phyloP scores from a whole-genome alignment of 2,329 filamentous ascomycete species.

The Fusarium tricinctum region DNA sequence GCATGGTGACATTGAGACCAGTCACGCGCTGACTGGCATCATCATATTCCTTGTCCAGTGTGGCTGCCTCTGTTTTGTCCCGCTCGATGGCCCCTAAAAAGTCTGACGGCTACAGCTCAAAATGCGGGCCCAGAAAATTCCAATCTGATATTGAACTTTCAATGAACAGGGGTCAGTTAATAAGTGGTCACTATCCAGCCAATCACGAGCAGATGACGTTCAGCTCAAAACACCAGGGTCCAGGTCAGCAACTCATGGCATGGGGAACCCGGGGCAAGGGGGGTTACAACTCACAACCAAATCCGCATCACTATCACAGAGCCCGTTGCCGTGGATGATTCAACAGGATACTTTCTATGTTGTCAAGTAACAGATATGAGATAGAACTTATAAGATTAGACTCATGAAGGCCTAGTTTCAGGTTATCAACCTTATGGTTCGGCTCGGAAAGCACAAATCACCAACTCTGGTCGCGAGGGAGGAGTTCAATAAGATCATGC shows the following conservation, averaged over 20 bases:
- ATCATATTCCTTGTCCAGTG: slow-evolving; percentile 37
- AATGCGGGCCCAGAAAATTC: slow-evolving; percentile 45
- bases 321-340: too few relatives aligned
- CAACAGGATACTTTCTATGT: too few relatives aligned
- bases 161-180: slow-evolving; percentile 52
- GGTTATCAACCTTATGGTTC: too few relatives aligned
- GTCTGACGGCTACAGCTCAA: slow-evolving; percentile 36
- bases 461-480: neutral
- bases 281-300: neutral
- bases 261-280: slow-evolving; percentile 46
- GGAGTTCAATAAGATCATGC: neutral
- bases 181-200: slow-evolving; percentile 49
- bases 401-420: too few relatives aligned
- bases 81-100: slow-evolving; percentile 43
- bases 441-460: neutral
- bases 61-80: slow-evolving; percentile 40
- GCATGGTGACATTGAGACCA: slow-evolving; percentile 45
- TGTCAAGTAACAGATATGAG: too few relatives aligned
- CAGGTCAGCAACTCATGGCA: slow-evolving; percentile 45
- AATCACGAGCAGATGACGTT: slow-evolving; percentile 56
- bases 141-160: slow-evolving; percentile 56
- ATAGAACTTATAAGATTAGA: too few relatives aligned
- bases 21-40: slow-evolving; percentile 48
- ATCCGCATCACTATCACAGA: neutral
- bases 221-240: slow-evolving; percentile 48